phyloP scores from a whole-genome alignment of 2,329 filamentous ascomycete genomes.

The Diplocarpon rosae region DNA sequence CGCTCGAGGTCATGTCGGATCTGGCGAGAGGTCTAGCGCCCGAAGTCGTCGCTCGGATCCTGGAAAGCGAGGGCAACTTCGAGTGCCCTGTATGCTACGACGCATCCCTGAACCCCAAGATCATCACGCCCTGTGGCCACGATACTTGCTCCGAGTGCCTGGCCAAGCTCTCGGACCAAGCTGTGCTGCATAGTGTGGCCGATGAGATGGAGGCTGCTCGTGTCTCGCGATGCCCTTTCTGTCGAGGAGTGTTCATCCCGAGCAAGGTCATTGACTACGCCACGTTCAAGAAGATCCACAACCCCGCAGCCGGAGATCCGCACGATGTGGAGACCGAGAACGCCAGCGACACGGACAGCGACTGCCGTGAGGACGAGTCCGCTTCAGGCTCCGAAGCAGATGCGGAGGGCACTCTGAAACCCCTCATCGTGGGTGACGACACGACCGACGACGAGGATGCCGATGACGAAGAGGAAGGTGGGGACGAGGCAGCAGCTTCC shows the following conservation, averaged over 20 bases:
- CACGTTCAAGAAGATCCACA: conserved; percentile 63
- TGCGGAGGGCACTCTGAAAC: conserved; percentile 35
- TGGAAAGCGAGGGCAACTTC: conserved; percentile 33
- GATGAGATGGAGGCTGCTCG: conserved; percentile 43
- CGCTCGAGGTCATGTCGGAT: conserved; percentile 34
- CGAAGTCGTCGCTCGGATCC: conserved; percentile 58
- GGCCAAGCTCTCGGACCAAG: conserved; percentile 51
- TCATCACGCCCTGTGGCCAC: conserved; percentile 78
- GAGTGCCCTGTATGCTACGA: conserved; percentile 82
- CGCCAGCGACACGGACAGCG: conserved; percentile 25
- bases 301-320: conserved; percentile 37
- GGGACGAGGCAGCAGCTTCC: conserved; percentile 22
- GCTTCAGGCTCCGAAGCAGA: conserved; percentile 30
- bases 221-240: conserved; percentile 55
- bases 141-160: conserved; percentile 70
- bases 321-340: conserved; percentile 11
- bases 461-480: conserved; percentile 25
- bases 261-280: conserved; percentile 62
- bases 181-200: conserved; percentile 41
- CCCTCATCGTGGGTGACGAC: conserved; percentile 44
- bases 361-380: conserved; percentile 23
- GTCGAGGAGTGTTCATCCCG: conserved; percentile 55
- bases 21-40: conserved; percentile 50
- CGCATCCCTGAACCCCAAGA: conserved; percentile 58
- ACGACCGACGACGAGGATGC: conserved; percentile 15